Conservation (phyloP, 352 stramenopile species). For the Phytophthora brassicae region DNA sequence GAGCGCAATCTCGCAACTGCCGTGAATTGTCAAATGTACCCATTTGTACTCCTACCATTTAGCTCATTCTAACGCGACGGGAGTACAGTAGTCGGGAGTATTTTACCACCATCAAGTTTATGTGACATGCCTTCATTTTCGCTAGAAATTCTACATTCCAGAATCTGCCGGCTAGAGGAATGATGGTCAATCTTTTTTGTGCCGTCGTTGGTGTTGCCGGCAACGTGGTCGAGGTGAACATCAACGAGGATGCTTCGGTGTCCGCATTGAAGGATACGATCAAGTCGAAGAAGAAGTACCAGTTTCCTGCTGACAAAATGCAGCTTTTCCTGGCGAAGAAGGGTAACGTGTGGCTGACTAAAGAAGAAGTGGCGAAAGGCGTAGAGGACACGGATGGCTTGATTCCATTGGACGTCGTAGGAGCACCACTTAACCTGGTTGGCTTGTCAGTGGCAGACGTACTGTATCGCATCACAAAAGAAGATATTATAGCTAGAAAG, state of each 20-base stretch:
- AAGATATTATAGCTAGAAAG: neutral
- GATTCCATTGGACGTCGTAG: no score
- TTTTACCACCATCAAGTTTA: no score
- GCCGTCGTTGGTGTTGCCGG: neutral
- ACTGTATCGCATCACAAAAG: no score
- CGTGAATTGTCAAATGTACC: neutral
- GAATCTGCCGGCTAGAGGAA: neutral
- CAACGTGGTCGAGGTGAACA: neutral
- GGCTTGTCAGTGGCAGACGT: no score
- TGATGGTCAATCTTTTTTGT: neutral
- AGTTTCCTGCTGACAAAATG: neutral
- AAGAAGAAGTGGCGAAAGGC: neutral
- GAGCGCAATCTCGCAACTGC: no score
- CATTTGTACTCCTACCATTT: no score
- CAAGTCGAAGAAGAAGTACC: neutral
- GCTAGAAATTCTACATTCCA: neutral
- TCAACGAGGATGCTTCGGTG: neutral
- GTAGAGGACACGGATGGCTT: no score
- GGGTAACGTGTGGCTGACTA: neutral
- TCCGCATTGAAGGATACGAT: neutral
- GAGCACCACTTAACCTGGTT: no score
- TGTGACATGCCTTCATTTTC: no score
- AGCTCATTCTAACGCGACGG: no score
- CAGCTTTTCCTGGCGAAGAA: slow-evolving; percentile 1
- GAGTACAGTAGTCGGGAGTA: no score